Base-by-base conservation (phyloP, 495 filamentous ascomycete species). In the Podospora pseudopauciseta region DNA sequence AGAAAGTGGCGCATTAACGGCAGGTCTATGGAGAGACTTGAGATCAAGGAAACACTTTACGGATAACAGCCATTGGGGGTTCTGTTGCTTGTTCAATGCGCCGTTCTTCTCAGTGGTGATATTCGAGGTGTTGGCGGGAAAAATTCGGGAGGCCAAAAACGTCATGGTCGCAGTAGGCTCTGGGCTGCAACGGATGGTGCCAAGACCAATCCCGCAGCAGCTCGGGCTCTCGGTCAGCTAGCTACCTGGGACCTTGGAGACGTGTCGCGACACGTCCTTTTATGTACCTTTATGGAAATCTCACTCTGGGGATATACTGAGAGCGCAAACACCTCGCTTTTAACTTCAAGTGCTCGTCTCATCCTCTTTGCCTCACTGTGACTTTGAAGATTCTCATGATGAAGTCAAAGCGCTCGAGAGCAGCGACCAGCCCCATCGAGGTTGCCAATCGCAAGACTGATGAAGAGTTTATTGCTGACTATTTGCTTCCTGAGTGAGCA, bases 401-500 rank as follows among this genome's bases (percentile, higher is more conserved):
- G 74, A 68, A 55, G 32, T 57, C 63, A 2, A 82, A 78, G 60
- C 74, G 80, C 56, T 73, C 64, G 49, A 73, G 74, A 55, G 74
- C 74, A 16, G 67, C 71, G 4, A 79, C 79, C 34, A 74, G 80
- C 70, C 77, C 74, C 3, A 78, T 86, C 15, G 81, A 83, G 0
- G 53, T 66, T 32, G 83, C 76, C 16, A 84, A 84, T 60, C 61
- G 64, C 13, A 85, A 84, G 68, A 77, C 73, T 1, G 79, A 85
- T 59, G 72, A 79, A 0, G 63, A 78, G 5, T 86, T 86, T 64
- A 74, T 83, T 56, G 71, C 71, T 26, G 77, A 82, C 0, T 81
- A 85, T 66, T 60, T 86, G 3, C 73, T 74, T 44, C 77, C 78
- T 6, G 73, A 72, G 82, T 84, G 61, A 68, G 76, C 67, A 39